Evolutionary conservation across 148 eudicot genomes (phyloP).

Genomic region (Spergularia bocconei): DNA sequence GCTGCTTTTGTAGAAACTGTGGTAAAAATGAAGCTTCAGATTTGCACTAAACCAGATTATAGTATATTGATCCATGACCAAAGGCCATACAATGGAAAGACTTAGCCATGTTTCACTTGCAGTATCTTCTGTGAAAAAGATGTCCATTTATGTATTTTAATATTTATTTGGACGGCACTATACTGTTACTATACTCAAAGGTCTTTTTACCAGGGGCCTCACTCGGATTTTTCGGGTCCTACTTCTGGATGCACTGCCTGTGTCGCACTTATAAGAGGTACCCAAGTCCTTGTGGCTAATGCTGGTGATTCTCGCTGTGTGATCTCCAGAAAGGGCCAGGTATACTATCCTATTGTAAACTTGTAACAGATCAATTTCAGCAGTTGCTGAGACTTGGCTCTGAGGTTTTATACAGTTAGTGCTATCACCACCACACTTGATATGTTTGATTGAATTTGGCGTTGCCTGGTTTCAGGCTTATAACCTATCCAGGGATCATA

Average conservation of each 20-base stretch:
- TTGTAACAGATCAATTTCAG: not conserved
- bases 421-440: not conserved
- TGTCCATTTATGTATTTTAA: not conserved
- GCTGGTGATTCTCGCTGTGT: slow-evolving; percentile 99
- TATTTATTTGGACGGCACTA: not conserved
- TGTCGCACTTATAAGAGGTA: slow-evolving; percentile 72
- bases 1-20: not conserved
- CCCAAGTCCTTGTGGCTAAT: slow-evolving; percentile 86
- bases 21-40: not conserved
- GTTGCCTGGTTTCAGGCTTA: slow-evolving; percentile 58
- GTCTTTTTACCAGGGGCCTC: slow-evolving; percentile 70
- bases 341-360: slow-evolving; percentile 18
- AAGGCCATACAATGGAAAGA: not conserved
- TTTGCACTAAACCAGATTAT: not conserved
- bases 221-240: slow-evolving; percentile 95
- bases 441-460: slow-evolving; percentile 2
- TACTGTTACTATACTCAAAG: slow-evolving; percentile 7
- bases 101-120: not conserved
- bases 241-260: slow-evolving; percentile 97
- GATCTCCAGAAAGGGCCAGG: slow-evolving; percentile 95
- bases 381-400: not conserved
- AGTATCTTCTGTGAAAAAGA: slow-evolving; percentile 6
- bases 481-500: slow-evolving; percentile 95
- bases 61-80: not conserved
- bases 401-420: not conserved